phyloP scores from a whole-genome alignment of 192 early-diverging fungal species.

The Chytriomyces hyalinus region DNA sequence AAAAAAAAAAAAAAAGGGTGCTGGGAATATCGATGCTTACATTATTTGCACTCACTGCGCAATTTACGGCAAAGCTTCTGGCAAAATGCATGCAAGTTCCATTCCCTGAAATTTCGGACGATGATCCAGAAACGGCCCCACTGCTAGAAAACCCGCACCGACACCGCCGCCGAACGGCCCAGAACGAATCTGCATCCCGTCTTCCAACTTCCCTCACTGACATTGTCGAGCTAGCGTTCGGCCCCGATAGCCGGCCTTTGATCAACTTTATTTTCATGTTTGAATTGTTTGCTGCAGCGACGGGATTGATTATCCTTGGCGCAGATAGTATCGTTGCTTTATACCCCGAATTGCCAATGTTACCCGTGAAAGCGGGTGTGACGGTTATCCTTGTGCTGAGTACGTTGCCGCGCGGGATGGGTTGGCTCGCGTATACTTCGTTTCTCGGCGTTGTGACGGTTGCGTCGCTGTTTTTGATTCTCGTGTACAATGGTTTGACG shows the following conservation, averaged over 20 bases:
- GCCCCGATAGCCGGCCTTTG: constrained; percentile 43
- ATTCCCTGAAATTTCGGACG: constrained; percentile 1
- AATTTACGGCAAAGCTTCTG: constrained; percentile 66
- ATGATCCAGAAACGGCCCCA: constrained; percentile 24
- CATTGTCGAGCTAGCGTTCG: constrained; percentile 55
- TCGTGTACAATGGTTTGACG: constrained; percentile 62
- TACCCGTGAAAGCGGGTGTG: constrained; percentile 55
- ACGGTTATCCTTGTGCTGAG: constrained; percentile 57
- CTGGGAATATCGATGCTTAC: constrained; percentile 58
- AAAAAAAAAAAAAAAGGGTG: constrained; percentile 18
- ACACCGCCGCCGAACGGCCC: neutral
- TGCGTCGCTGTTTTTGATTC: constrained; percentile 54
- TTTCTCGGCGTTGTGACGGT: constrained; percentile 66
- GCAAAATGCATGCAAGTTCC: constrained; percentile 57
- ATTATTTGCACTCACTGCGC: constrained; percentile 39
- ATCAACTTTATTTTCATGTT: constrained; percentile 50
- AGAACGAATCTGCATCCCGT: neutral
- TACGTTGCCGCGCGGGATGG: constrained; percentile 55
- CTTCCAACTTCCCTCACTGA: constrained; percentile 51
- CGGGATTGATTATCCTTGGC: constrained; percentile 53
- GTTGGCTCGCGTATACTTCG: constrained; percentile 58
- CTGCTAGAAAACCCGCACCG: constrained; percentile 22
- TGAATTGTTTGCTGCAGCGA: constrained; percentile 55
- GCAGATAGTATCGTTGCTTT: constrained; percentile 52
- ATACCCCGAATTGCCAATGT: constrained; percentile 26